Percentiles rank a stretch among this genome's conserved stretches.
Conservation (phyloP, 2,329 filamentous ascomycete species). For the Ilyonectria mors-panacis region DNA sequence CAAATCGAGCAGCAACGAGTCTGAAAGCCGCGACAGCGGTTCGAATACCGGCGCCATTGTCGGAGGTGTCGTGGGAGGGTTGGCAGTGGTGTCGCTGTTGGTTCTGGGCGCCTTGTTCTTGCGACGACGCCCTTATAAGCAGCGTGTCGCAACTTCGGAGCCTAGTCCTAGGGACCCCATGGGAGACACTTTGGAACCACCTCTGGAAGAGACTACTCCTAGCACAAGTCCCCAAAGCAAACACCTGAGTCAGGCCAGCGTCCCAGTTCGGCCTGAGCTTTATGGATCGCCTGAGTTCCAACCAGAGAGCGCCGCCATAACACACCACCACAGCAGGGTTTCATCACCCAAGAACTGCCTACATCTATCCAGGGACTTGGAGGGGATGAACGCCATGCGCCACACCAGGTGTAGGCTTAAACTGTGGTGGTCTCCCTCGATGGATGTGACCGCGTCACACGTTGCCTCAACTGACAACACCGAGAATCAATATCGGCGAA, state of each 20-base stretch:
- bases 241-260: neutral
- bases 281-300: neutral
- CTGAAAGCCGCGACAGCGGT: too few species aligned
- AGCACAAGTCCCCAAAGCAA: neutral
- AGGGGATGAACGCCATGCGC: neutral
- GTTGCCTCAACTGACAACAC: too few species aligned
- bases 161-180: too few species aligned
- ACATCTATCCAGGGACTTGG: neutral
- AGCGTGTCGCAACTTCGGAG: neutral
- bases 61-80: neutral
- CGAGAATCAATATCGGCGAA: too few species aligned
- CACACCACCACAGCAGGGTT: neutral
- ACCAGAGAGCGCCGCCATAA: neutral
- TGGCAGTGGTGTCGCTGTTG: neutral
- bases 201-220: neutral
- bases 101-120: neutral
- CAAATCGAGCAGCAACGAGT: neutral
- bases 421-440: too few species aligned
- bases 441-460: too few species aligned
- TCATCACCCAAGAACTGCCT: neutral
- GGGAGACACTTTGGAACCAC: too few species aligned
- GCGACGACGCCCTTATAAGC: neutral
- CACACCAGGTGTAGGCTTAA: too few species aligned
- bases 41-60: neutral
- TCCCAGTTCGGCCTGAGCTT: neutral